Evolutionary conservation across 345 rosid genomes (phyloP).

Genomic region (Passiflora organensis): DNA sequence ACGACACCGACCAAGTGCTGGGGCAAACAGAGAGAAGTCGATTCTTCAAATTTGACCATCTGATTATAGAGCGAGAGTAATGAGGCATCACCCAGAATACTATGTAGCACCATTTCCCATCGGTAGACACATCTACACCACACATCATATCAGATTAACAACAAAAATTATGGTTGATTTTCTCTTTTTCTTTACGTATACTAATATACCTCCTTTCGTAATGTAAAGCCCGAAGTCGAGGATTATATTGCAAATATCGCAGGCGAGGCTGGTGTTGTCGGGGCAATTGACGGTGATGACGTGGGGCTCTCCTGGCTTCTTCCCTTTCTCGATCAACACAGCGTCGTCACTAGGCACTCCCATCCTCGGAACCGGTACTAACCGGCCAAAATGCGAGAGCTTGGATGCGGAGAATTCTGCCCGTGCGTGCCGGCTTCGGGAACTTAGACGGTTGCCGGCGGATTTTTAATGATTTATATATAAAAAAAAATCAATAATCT

Average conservation of each 20-base stretch:
- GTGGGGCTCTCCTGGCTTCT: slow-evolving; percentile 55
- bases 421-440: too few relatives aligned
- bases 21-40: slow-evolving; percentile 71
- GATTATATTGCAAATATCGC: slow-evolving; percentile 64
- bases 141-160: neutral
- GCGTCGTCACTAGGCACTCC: slow-evolving; percentile 49
- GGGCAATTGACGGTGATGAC: slow-evolving; percentile 81
- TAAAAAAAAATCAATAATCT: too few relatives aligned
- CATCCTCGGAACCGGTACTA: too few relatives aligned
- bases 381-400: too few relatives aligned
- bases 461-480: too few relatives aligned
- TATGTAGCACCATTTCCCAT: slow-evolving; percentile 80
- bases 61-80: slow-evolving; percentile 34
- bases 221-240: slow-evolving; percentile 77
- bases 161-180: neutral
- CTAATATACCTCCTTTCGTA: slow-evolving; percentile 57
- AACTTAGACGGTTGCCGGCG: too few relatives aligned
- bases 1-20: slow-evolving; percentile 32
- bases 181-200: neutral
- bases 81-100: slow-evolving; percentile 73
- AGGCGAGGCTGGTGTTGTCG: slow-evolving; percentile 65
- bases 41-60: slow-evolving; percentile 71
- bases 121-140: slow-evolving; percentile 70
- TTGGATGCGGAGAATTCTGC: too few relatives aligned
- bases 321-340: slow-evolving; percentile 59